Percentiles rank a stretch among this genome's conserved stretches.
Conservation (phyloP, 1,139 yeast genomes). For the Casaregolazyma lundiana region DNA sequence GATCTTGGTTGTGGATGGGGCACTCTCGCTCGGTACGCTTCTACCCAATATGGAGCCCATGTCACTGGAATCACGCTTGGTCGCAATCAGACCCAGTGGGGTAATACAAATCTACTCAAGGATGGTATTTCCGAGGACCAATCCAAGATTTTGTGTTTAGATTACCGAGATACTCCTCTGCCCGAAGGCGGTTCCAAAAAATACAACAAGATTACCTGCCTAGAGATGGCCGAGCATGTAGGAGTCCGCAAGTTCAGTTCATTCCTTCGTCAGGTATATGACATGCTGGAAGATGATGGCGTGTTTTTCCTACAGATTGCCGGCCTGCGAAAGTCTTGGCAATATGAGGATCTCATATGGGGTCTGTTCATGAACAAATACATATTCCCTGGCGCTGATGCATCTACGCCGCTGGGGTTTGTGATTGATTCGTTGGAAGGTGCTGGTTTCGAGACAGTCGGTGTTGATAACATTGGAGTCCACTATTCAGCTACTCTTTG, state of each 20-base stretch:
- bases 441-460: conserved; percentile 80
- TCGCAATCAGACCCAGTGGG: conserved; percentile 88
- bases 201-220: conserved; percentile 83
- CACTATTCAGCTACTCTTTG: conserved; percentile 88
- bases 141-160: conserved; percentile 74
- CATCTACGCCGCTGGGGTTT: conserved; percentile 87
- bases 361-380: conserved; percentile 95
- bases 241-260: conserved; percentile 80
- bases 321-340: conserved; percentile 90
- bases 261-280: conserved; percentile 74
- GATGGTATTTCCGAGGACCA: conserved; percentile 69
- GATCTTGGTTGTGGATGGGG: conserved; percentile 98
- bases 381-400: conserved; percentile 97
- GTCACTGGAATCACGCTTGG: conserved; percentile 91
- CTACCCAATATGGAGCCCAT: conserved; percentile 75
- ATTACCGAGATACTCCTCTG: conserved; percentile 86
- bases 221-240: conserved; percentile 96
- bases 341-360: conserved; percentile 91
- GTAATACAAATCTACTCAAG: conserved; percentile 61
- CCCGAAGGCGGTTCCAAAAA: conserved; percentile 54
- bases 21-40: conserved; percentile 80
- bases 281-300: conserved; percentile 89
- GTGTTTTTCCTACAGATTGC: conserved; percentile 83
- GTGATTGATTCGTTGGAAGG: conserved; percentile 74
- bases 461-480: conserved; percentile 85